These are phyloP conservation scores for Agrocybe pediades DNA, from an alignment of 768 basidiomycete genomes.

Conservation along the genomic window DNA sequence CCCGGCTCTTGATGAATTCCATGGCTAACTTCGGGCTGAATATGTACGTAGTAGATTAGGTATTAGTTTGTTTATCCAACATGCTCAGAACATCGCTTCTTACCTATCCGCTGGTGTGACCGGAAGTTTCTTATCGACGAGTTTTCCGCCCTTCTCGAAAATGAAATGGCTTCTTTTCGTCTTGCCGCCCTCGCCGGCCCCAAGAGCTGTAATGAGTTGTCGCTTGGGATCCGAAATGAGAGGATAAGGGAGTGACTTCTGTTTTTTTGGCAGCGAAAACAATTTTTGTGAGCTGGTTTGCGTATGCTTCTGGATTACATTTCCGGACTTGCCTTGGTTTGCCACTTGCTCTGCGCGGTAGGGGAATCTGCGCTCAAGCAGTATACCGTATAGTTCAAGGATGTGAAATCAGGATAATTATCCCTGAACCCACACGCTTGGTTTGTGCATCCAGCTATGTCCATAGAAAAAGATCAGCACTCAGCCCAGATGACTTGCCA, in stretches of 20 bases:
- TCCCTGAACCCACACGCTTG: constrained; percentile 95
- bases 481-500: background rate
- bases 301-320: background rate
- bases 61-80: background rate
- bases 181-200: constrained; percentile 77
- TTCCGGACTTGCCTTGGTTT: constrained; percentile 64
- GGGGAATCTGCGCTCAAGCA: constrained; percentile 83
- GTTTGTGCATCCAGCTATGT: constrained; percentile 83
- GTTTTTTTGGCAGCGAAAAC: constrained; percentile 7
- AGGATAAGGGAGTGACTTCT: constrained; percentile 86
- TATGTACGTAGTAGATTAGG: constrained; percentile 1
- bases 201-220: constrained; percentile 75
- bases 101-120: constrained; percentile 89
- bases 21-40: constrained; percentile 63
- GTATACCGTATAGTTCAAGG: constrained; percentile 72
- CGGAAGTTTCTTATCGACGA: constrained; percentile 81
- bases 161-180: constrained; percentile 94
- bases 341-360: constrained; percentile 79
- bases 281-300: background rate
- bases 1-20: constrained; percentile 62
- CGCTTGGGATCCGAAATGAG: constrained; percentile 90
- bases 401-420: constrained; percentile 72
- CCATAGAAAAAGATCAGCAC: background rate
- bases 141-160: constrained; percentile 88
- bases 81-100: constrained; percentile 10